Conservation (phyloP, 129 eudicot species). For the Kitagawia praeruptora region DNA sequence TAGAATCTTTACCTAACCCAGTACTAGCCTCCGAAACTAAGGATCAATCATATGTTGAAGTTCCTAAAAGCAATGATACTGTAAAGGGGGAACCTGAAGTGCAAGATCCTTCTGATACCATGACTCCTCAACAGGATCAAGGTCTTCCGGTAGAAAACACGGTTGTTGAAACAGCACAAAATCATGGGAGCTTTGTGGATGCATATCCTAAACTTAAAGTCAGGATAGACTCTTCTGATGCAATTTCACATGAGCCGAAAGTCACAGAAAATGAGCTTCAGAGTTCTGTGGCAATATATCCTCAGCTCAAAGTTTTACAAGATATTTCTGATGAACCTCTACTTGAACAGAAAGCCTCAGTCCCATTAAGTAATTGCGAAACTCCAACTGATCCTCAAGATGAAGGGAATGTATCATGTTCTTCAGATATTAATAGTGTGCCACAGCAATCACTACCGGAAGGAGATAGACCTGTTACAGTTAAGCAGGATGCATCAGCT, state of each 20-base stretch:
- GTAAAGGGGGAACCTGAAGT: conserved; percentile 15
- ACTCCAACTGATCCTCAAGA: conserved; percentile 15
- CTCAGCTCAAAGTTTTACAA: conserved; percentile 5
- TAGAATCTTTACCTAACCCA: conserved; percentile 22
- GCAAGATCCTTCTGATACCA: conserved; percentile 10
- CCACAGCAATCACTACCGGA: neutral
- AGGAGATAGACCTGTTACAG: neutral
- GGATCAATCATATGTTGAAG: conserved; percentile 20
- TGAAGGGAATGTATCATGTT: conserved; percentile 20
- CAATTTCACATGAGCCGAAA: conserved; percentile 24
- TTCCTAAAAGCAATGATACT: conserved; percentile 21
- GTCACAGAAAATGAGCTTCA: neutral
- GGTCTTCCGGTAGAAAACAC: conserved; percentile 10
- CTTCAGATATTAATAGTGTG: conserved; percentile 10
- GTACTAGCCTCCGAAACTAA: conserved; percentile 11
- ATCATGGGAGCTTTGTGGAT: conserved; percentile 2
- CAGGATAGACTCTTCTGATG: conserved; percentile 24
- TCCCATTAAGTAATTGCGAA: conserved; percentile 15
- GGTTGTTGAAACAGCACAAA: conserved; percentile 11
- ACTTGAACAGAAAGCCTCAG: neutral
- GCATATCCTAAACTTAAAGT: conserved; percentile 21
- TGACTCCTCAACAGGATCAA: conserved; percentile 10
- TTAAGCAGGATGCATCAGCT: neutral
- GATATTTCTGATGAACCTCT: conserved; percentile 3
- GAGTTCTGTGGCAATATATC: neutral